Evolutionary conservation across 2,329 filamentous ascomycete species (phyloP), one percentile per base, ranked within the genome.

Genomic region (Trichoderma koningii): DNA sequence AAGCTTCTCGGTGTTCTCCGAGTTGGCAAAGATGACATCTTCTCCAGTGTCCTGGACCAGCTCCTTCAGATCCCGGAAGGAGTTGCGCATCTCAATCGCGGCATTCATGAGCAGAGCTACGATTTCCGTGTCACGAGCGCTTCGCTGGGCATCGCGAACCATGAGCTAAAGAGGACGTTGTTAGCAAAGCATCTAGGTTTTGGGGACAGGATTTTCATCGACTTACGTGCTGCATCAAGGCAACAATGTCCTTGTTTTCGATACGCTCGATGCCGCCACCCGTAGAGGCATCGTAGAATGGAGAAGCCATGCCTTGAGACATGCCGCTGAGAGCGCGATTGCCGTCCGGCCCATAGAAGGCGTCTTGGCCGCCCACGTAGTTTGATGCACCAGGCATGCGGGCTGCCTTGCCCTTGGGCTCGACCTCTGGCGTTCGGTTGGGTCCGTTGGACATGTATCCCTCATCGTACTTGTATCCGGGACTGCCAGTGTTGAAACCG

Each of bases 51-150:
- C 90, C 56, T 90, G 89, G 67, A 99, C 90, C 73, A 96, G 89
- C 69, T 89, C 90, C 81, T 95, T 97, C 84, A 99, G 91, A 71
- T 97, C 93, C 69, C 96, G 92, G 74, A 98, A 96, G 0, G 92
- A 96, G 70, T 91, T 96, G 69, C 94, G 92, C 93, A 98, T 98
- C 78, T 99, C 95, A 14, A 95, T 89, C 4, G 95, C 94, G 63
- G 93, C 93, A 66, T 94, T 89, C 67, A 99, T 95, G 38, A 99
- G 86, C 0, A 95, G 94, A 53, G 97, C 92, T 19, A 99, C 82
- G 63, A 99, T 97, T 77, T 99, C 95, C 0, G 95, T 98, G 72
- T 99, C 95, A 51, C 95, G 87, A 52, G 95, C 95, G 77, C 95
- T 98, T 66, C 95, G 89, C 78, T 98, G 94, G 47, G 94, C 95